Base-by-base conservation (phyloP, 2,329 filamentous ascomycete species). In the Epichloe elymi region DNA sequence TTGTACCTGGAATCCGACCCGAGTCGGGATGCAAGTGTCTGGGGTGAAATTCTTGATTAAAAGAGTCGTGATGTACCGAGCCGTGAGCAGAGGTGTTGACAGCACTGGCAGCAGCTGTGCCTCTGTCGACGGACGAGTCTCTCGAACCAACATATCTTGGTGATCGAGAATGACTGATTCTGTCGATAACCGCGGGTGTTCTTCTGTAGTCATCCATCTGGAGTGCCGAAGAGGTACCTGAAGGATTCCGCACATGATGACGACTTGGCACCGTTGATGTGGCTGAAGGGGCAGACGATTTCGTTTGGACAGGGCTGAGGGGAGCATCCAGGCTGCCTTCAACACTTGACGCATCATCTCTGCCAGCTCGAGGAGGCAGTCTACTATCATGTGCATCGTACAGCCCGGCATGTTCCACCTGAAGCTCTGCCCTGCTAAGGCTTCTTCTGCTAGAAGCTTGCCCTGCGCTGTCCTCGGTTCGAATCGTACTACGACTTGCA, bases 11-110 rank as follows among this genome's bases (percentile, higher is more conserved):
- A 47, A 81, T 80, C 46, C 73, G 67, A 57, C 72, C 65, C 50
- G 69, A 63, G 19, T 74, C 70, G 1, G 74, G 72, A 47, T 67
- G 65, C 59, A 72, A 65, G 48, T 69, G 69, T 52, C 74, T 68
- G 3, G 70, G 65, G 37, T 69, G 63, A 45, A 69, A 69, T 14
- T 74, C 72, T 48, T 71, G 70, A 3, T 68, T 66, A 51, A 80
- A 80, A 0, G 76, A 77, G 44, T 76, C 74, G 56, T 82, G 79
- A 45, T 75, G 73, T 12, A 82, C 68, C 14, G 70, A 78, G 53
- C 76, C 74, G 56, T 82, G 78, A 4, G 77, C 77, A 39, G 79
- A 76, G 5, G 77, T 79, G 58, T 69, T 79, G 56, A 81, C 69
- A 5, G 75, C 72, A 54, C 71, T 83, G 6, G 78, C 68, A 62